Evolutionary conservation across 164 flowering plant genomes (phyloP), one percentile per base, ranked within the genome.

Genomic region (Vitis amurensis): DNA sequence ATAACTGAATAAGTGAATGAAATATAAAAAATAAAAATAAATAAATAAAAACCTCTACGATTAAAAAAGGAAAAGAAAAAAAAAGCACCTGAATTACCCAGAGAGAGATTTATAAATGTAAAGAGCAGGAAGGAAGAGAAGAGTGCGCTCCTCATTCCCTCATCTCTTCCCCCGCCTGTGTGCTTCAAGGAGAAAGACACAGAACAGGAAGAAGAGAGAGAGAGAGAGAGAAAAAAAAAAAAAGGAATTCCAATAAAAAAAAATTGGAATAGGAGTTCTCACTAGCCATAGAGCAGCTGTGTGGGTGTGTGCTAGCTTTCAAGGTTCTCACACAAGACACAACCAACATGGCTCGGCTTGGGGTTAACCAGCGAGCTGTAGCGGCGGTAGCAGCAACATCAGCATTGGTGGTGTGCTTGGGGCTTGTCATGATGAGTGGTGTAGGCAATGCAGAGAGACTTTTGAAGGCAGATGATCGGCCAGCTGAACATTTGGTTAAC

Each of bases 381-480:
- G 66, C 74, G 47, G 53, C 15, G 19, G 48, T 17, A 58, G 67
- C 64, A 55, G 61, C 48, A 14, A 57, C 49, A 49, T 17, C 51
- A 61, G 72, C 63, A 61, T 77, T 74, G 73, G 10, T 73, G n/a
- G 55, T 81, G 11, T 74, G 65, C 15, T 67, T 71, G 71, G 61
- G 68, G 47, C 37, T 83, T 6, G 29, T 79, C 19, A 59, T 79
- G 69, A 66, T 72, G 67, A 68, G 47, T 53, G 59, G 74, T 61
- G 31, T 71, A 14, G 68, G 71, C 30, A 59, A 50, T 50, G 88
- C 81, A 48, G 84, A 87, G 69, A 83, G 84, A 74, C 47, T 75
- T 9, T 69, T 87, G 59, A 79, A 74, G 27, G 65, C 51, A 19
- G 69, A 73, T 55, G 37, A 59, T 16, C 59, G 67, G 15, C 71